phyloP scores from a whole-genome alignment of 768 basidiomycete species.

The Pleurotus cornucopiae region DNA sequence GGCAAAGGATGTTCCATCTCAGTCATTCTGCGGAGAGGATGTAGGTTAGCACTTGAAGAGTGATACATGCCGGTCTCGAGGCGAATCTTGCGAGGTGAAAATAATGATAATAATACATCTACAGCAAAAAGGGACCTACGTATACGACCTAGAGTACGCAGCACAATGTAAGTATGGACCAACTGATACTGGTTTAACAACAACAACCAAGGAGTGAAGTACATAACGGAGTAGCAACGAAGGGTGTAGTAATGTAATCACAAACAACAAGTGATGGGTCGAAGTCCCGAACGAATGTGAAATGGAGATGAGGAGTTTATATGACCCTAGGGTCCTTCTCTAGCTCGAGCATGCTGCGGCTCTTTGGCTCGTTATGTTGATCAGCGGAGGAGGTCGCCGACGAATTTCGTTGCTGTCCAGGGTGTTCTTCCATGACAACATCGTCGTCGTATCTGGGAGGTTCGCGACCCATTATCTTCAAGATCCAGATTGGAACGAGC shows the following conservation, averaged over 20 bases:
- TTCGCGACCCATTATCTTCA: not conserved
- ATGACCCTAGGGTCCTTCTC: not conserved
- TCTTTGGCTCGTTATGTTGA: not conserved
- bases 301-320: not conserved
- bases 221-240: not conserved
- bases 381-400: not conserved
- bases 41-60: too few species aligned
- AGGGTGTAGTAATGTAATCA: not conserved
- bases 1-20: too few species aligned
- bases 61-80: too few species aligned
- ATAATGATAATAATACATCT: too few species aligned
- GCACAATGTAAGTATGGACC: too few species aligned
- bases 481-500: slow-evolving; percentile 40
- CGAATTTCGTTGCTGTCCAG: not conserved
- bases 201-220: not conserved
- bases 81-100: too few species aligned
- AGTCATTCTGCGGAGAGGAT: too few species aligned
- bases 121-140: too few species aligned
- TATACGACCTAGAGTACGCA: too few species aligned
- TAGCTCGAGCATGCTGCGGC: not conserved
- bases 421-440: not conserved
- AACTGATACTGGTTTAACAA: not conserved
- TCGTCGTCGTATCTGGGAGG: not conserved
- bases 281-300: not conserved
- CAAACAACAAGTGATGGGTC: not conserved